phyloP scores from a whole-genome alignment of 306 rosid species.

The Cucumis melo region DNA sequence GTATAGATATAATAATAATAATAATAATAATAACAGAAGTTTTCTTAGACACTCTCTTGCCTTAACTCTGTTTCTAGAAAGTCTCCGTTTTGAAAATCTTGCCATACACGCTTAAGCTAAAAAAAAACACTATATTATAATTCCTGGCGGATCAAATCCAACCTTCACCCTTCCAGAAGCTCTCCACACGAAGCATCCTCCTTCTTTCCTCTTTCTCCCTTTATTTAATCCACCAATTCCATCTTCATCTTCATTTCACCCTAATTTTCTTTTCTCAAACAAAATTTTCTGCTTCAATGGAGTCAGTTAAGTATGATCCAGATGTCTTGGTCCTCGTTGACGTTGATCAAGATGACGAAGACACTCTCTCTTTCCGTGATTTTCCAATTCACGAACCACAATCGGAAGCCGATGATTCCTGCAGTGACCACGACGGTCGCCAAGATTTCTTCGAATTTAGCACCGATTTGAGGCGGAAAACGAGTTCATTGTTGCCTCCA shows the following conservation, averaged over 20 bases:
- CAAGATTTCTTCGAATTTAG: slow-evolving; percentile 23
- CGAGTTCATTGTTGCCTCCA: background rate
- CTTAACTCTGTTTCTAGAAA: background rate
- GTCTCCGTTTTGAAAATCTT: background rate
- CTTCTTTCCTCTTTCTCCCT: background rate
- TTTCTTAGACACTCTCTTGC: background rate
- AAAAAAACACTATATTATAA: background rate
- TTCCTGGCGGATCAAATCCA: background rate
- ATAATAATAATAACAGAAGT: too few species aligned
- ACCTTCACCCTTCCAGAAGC: background rate
- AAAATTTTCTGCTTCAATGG: background rate
- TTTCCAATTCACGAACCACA: slow-evolving; percentile 9
- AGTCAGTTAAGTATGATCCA: background rate
- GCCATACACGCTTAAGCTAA: background rate
- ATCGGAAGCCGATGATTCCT: background rate
- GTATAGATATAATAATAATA: too few species aligned
- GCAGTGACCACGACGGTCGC: too few species aligned
- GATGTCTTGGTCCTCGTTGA: background rate
- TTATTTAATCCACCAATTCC: background rate
- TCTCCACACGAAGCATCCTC: background rate
- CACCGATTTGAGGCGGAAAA: background rate
- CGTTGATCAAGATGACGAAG: slow-evolving; percentile 13
- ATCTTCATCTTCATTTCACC: background rate
- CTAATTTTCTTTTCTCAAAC: background rate
- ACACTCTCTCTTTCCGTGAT: slow-evolving; percentile 27